These are phyloP conservation scores for Cordyceps fumosorosea DNA, from an alignment of 2,329 filamentous ascomycete genomes.

Conservation along the genomic window DNA sequence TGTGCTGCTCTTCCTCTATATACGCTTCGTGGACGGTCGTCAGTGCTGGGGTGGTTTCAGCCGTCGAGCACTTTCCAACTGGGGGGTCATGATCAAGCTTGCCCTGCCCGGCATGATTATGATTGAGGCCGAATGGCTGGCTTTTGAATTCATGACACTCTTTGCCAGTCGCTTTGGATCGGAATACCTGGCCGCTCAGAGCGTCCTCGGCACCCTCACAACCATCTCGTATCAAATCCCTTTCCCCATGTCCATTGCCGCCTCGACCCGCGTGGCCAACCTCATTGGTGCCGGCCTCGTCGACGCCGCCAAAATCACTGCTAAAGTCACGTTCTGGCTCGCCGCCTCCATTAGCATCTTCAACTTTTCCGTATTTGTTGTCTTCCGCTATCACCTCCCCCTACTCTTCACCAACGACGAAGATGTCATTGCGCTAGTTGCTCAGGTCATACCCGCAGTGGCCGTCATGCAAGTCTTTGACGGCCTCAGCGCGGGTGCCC, in stretches of 20 bases:
- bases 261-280: constrained; percentile 84
- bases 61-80: constrained; percentile 62
- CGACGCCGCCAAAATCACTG: constrained; percentile 70
- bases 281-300: constrained; percentile 82
- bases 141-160: constrained; percentile 88
- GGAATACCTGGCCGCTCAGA: constrained; percentile 79
- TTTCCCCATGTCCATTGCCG: constrained; percentile 84
- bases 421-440: constrained; percentile 62
- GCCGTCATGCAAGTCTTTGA: constrained; percentile 90
- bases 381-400: constrained; percentile 67
- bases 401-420: constrained; percentile 69
- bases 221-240: constrained; percentile 84
- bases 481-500: constrained; percentile 68
- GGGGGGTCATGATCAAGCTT: constrained; percentile 76
- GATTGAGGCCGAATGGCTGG: constrained; percentile 89
- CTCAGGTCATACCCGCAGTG: constrained; percentile 67
- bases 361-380: constrained; percentile 65
- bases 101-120: constrained; percentile 86
- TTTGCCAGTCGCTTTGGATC: constrained; percentile 72
- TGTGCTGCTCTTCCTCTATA: constrained; percentile 69
- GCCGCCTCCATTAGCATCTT: constrained; percentile 68
- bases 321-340: constrained; percentile 61
- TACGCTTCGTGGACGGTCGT: constrained; percentile 64
- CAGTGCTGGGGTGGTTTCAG: constrained; percentile 84
- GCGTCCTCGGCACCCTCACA: constrained; percentile 70